A percentile compares a stretch with the other conserved stretches of the same genome.
These are phyloP conservation scores for Saxophila tyrrhenica DNA, from an alignment of 495 filamentous ascomycete species.

Conservation along the genomic window DNA sequence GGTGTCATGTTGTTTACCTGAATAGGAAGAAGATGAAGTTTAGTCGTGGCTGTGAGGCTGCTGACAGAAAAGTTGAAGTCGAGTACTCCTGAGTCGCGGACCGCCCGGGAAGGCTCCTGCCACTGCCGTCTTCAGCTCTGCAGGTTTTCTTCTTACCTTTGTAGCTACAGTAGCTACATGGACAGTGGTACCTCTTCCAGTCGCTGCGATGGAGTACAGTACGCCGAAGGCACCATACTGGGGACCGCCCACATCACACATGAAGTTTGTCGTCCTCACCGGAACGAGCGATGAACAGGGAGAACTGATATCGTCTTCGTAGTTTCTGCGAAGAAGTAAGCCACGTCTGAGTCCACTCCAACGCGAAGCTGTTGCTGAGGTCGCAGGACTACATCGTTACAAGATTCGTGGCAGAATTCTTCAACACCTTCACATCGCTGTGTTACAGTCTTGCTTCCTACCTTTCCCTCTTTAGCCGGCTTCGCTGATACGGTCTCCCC, in stretches of 20 bases:
- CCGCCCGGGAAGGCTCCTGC: too few relatives aligned
- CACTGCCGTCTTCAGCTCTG: too few relatives aligned
- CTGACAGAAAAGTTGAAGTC: too few relatives aligned
- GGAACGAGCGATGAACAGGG: neutral
- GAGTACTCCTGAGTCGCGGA: too few relatives aligned
- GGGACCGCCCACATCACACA: conserved; percentile 6
- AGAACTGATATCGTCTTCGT: neutral
- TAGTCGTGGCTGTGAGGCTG: too few relatives aligned
- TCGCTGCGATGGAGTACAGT: too few relatives aligned
- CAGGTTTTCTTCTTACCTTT: too few relatives aligned
- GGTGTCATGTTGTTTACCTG: too few relatives aligned
- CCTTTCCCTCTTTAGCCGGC: too few relatives aligned
- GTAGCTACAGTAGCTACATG: too few relatives aligned
- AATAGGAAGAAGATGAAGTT: too few relatives aligned
- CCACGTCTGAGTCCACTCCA: neutral
- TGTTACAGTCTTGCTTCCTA: conserved; percentile 11
- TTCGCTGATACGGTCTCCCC: neutral
- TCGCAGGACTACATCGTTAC: conserved; percentile 14
- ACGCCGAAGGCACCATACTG: conserved; percentile 2
- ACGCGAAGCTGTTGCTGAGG: neutral
- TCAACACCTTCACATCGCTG: conserved; percentile 15
- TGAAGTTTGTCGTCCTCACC: conserved; percentile 2
- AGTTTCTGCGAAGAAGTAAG: conserved; percentile 19
- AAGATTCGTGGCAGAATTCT: conserved; percentile 11
- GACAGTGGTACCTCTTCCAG: too few relatives aligned